Conservation (phyloP, 2,329 filamentous ascomycete genomes). For the Scleromitrula shiraiana region DNA sequence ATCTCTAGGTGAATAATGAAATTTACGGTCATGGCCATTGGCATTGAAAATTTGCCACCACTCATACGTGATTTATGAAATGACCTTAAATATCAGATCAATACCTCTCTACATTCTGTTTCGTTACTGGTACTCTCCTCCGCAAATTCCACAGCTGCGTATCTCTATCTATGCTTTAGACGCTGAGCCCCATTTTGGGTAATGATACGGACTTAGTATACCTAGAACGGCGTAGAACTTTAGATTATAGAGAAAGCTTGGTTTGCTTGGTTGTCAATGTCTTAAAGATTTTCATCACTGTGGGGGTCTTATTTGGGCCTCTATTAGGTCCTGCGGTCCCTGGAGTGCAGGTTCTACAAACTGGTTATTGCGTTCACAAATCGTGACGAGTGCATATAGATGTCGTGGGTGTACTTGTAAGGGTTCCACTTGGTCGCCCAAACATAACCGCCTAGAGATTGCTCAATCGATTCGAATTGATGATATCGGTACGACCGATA, state of each 20-base stretch:
- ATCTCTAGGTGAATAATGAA: no score
- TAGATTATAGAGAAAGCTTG: background rate
- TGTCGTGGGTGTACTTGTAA: background rate
- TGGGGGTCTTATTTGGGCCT: background rate
- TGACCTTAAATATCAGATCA: no score
- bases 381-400: background rate
- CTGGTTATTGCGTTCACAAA: constrained; percentile 4
- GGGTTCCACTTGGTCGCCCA: background rate
- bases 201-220: background rate
- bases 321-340: background rate
- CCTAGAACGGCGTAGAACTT: background rate
- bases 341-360: background rate
- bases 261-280: constrained; percentile 1
- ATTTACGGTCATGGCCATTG: no score
- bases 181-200: background rate
- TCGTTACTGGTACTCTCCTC: no score
- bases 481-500: background rate
- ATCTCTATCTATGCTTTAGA: background rate
- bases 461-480: background rate
- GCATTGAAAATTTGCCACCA: no score
- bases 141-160: background rate
- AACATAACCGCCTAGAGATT: background rate
- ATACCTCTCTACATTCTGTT: no score
- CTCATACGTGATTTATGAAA: no score
- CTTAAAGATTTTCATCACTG: background rate